A percentile compares a stretch with the other conserved stretches of the same genome.
phyloP scores from a whole-genome alignment of 2,329 filamentous ascomycete genomes.

The Aspergillus unguis region DNA sequence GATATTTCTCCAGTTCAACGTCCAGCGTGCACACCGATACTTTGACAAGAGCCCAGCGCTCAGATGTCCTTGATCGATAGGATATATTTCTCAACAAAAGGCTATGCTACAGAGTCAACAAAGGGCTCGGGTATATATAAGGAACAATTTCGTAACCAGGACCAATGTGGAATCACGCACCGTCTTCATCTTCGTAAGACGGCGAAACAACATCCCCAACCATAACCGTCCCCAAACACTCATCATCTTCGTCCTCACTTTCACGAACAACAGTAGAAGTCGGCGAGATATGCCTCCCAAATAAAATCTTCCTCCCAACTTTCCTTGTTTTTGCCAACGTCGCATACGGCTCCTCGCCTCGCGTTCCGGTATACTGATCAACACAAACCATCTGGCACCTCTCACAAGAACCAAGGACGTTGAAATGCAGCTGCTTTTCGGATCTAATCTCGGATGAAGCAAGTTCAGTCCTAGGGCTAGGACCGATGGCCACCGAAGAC shows the following conservation, averaged over 20 bases:
- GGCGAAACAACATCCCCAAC: constrained; percentile 41
- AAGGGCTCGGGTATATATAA: not conserved
- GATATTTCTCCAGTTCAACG: constrained; percentile 10
- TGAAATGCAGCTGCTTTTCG: constrained; percentile 26
- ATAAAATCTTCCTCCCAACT: constrained; percentile 79
- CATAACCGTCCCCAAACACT: constrained; percentile 29
- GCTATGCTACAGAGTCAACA: not conserved
- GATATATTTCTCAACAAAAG: not conserved
- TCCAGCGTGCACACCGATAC: not conserved
- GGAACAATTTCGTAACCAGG: not conserved
- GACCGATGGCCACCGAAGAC: constrained; percentile 62
- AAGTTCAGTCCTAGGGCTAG: constrained; percentile 29
- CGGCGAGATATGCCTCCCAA: constrained; percentile 70
- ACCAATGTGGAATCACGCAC: constrained; percentile 3
- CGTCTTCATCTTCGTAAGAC: constrained; percentile 22
- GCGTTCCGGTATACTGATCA: constrained; percentile 75
- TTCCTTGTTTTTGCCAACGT: constrained; percentile 84
- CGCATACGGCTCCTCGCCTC: constrained; percentile 79
- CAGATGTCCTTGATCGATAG: not conserved
- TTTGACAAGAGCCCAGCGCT: no score
- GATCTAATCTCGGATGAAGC: no score
- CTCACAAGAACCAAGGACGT: constrained; percentile 77
- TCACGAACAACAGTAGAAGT: constrained; percentile 16
- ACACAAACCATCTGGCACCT: constrained; percentile 96
- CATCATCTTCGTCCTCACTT: constrained; percentile 17